Percentiles rank a stretch among this genome's conserved stretches.
These are phyloP conservation scores for Penicillium malachiteum DNA, from an alignment of 495 filamentous ascomycete species.

Conservation along the genomic window DNA sequence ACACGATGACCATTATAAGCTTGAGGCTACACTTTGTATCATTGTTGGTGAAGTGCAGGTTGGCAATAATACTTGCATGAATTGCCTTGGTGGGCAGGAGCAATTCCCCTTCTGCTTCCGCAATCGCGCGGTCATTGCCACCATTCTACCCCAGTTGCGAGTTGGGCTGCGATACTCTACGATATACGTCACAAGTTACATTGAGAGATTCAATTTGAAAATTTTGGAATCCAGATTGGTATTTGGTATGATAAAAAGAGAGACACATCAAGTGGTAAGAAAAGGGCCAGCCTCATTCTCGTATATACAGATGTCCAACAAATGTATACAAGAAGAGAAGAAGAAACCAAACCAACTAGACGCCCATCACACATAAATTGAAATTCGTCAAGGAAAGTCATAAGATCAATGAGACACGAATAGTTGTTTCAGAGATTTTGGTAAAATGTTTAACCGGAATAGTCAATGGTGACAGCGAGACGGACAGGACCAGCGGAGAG, in stretches of 20 bases:
- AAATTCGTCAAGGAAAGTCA: slow-evolving; percentile 5
- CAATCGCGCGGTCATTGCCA: no score
- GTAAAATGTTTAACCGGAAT: slow-evolving; percentile 24
- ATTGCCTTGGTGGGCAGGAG: no score
- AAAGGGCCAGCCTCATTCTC: slow-evolving; percentile 10
- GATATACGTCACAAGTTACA: no score
- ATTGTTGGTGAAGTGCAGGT: no score
- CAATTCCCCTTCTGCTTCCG: no score
- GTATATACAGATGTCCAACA: neutral
- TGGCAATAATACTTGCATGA: no score
- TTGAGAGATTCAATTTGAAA: neutral
- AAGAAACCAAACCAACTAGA: neutral
- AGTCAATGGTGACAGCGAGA: slow-evolving; percentile 31
- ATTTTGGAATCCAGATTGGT: neutral
- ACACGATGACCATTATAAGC: no score
- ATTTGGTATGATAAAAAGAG: neutral
- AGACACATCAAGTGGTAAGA: neutral
- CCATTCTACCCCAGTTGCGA: no score
- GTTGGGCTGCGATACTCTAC: no score
- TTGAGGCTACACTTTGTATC: no score
- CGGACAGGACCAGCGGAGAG: slow-evolving; percentile 28
- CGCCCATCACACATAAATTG: neutral
- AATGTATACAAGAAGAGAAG: neutral
- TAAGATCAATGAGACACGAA: slow-evolving; percentile 2
- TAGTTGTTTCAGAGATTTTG: neutral